Percentiles rank a stretch among this genome's conserved stretches.
These are phyloP conservation scores for Neurospora pannonica DNA, from an alignment of 495 filamentous ascomycete species.

Conservation along the genomic window DNA sequence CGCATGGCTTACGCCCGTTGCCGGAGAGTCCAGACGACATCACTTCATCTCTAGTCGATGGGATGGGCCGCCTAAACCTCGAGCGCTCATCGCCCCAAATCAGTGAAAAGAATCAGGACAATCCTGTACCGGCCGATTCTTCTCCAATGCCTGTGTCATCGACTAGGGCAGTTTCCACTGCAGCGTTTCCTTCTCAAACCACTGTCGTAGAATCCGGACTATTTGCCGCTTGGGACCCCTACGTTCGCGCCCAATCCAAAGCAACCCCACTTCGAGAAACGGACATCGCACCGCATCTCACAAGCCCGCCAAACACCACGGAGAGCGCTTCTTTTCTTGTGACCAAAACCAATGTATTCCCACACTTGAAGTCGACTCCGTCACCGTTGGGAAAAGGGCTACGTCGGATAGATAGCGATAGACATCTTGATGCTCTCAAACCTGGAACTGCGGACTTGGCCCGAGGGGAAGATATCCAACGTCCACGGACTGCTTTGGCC, in stretches of 20 bases:
- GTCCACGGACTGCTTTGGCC: neutral
- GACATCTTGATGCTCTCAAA: slow-evolving; percentile 2
- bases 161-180: neutral
- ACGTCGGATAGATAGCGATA: slow-evolving; percentile 14
- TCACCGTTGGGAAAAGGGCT: neutral
- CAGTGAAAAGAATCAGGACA: neutral
- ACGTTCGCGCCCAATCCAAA: neutral
- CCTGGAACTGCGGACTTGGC: neutral
- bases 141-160: neutral
- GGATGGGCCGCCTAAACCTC: neutral
- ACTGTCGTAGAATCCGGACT: neutral
- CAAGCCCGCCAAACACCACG: neutral
- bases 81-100: neutral
- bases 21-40: neutral
- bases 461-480: neutral
- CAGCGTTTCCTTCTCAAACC: neutral
- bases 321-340: neutral
- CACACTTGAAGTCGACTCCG: neutral
- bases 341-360: neutral
- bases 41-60: neutral
- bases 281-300: neutral
- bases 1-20: neutral
- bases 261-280: neutral
- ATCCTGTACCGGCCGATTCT: neutral
- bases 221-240: neutral